phyloP scores from a whole-genome alignment of 352 stramenopile species.

The Globisporangium iwayamae region DNA sequence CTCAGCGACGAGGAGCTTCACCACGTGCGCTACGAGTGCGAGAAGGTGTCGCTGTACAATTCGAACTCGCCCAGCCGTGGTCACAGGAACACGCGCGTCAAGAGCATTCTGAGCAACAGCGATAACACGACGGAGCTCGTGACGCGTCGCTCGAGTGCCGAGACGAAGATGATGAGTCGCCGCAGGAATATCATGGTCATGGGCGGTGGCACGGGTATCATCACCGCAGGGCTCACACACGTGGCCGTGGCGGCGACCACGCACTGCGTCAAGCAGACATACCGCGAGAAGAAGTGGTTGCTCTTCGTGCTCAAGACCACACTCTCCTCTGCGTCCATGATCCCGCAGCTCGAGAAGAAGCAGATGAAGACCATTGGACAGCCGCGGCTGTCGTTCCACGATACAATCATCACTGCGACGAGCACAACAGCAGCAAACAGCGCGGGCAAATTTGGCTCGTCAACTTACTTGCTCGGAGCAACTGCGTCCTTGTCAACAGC shows the following conservation, averaged over 20 bases:
- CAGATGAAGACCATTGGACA: slow-evolving; percentile 49
- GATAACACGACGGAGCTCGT: not conserved
- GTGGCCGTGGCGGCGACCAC: slow-evolving; percentile 22
- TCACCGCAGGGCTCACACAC: not conserved
- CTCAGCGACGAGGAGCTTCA: slow-evolving; percentile 65
- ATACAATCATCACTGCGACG: slow-evolving; percentile 13
- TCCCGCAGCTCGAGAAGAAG: slow-evolving; percentile 68
- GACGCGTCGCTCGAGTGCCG: not conserved
- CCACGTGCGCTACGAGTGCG: slow-evolving; percentile 69
- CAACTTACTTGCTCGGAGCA: not conserved
- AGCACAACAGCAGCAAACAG: not conserved
- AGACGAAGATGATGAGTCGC: not conserved
- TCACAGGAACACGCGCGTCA: not conserved
- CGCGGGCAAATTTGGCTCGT: not conserved
- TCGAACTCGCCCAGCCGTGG: slow-evolving; percentile 3
- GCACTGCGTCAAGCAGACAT: slow-evolving; percentile 54
- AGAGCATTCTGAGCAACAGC: not conserved
- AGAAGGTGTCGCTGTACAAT: slow-evolving; percentile 57
- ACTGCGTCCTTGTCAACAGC: not conserved
- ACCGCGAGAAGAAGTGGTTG: slow-evolving; percentile 65
- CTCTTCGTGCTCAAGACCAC: slow-evolving; percentile 67
- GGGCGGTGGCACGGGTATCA: not conserved
- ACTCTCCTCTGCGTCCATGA: slow-evolving; percentile 59
- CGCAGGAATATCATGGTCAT: slow-evolving; percentile 6
- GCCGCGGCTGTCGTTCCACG: slow-evolving; percentile 46